Conservation (phyloP, 2,329 filamentous ascomycete genomes). For the Onygenales sp. region DNA sequence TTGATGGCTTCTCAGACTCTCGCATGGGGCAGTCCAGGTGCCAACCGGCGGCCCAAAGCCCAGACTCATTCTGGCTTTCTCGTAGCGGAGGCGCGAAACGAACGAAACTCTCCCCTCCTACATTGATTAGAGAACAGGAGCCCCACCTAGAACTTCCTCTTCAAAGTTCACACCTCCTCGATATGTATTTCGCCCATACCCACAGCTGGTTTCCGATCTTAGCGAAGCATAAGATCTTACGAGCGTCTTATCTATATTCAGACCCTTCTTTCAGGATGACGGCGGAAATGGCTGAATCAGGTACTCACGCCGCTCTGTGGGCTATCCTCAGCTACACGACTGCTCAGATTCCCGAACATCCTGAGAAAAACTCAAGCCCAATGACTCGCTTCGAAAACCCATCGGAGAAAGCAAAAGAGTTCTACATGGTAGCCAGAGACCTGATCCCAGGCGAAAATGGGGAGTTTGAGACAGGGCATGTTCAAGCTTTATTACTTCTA, state of each 20-base stretch:
- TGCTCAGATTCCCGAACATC: constrained; percentile 19
- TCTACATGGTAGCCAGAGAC: constrained; percentile 25
- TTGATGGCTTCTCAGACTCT: not conserved
- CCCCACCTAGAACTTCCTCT: constrained; percentile 32
- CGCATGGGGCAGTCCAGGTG: not conserved
- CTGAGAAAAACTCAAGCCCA: not conserved
- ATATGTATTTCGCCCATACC: constrained; percentile 49
- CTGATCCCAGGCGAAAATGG: constrained; percentile 32
- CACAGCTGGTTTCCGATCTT: constrained; percentile 53
- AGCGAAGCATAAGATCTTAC: constrained; percentile 47
- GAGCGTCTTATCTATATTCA: constrained; percentile 47
- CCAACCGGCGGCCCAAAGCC: not conserved
- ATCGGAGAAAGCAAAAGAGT: constrained; percentile 21
- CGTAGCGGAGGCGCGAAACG: not conserved
- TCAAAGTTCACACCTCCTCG: constrained; percentile 43
- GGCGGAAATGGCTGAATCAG: constrained; percentile 23
- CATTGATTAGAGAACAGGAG: not conserved
- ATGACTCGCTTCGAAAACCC: constrained; percentile 1
- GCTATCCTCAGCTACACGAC: constrained; percentile 34
- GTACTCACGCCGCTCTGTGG: constrained; percentile 35
- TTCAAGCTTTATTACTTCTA: constrained; percentile 37
- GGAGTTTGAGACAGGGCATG: constrained; percentile 31
- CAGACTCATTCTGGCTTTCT: not conserved
- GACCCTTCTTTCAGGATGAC: constrained; percentile 27
- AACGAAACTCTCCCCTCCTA: not conserved